Conservation (phyloP, 2,329 filamentous ascomycete genomes). For the Tolypocladium amazonense region DNA sequence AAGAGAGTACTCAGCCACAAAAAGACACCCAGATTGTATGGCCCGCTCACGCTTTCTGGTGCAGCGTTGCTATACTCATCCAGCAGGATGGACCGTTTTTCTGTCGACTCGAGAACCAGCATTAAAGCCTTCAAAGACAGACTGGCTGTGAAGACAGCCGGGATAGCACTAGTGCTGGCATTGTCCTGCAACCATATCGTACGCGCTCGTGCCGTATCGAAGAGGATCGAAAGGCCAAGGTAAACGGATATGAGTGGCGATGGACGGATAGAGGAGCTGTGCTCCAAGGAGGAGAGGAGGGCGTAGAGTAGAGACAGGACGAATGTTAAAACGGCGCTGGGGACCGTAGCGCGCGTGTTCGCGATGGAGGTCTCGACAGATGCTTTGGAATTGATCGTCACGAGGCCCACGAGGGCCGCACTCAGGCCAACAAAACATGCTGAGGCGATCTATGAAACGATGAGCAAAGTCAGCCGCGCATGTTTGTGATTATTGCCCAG, state of each 20-base stretch:
- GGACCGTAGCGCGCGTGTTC: neutral
- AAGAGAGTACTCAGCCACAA: slow-evolving; percentile 43
- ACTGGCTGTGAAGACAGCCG: slow-evolving; percentile 6
- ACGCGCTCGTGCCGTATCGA: slow-evolving; percentile 8
- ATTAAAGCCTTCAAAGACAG: slow-evolving; percentile 6
- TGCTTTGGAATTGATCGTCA: neutral
- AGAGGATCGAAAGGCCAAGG: slow-evolving; percentile 6
- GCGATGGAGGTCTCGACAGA: neutral
- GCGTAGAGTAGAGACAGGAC: neutral
- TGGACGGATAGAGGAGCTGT: slow-evolving; percentile 5
- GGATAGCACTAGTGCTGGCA: slow-evolving; percentile 4
- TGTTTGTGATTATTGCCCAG: neutral
- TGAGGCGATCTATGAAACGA: neutral
- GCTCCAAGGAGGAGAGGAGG: slow-evolving; percentile 2
- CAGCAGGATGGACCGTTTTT: slow-evolving; percentile 8
- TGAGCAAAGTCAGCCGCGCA: neutral
- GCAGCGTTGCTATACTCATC: neutral
- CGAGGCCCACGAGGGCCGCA: slow-evolving; percentile 2
- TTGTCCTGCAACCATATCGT: slow-evolving; percentile 8
- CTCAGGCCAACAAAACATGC: slow-evolving; percentile 2
- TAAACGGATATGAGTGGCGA: slow-evolving; percentile 8
- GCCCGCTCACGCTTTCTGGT: slow-evolving; percentile 16
- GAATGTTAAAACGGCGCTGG: slow-evolving; percentile 1
- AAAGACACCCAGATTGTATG: slow-evolving; percentile 37
- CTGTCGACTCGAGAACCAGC: slow-evolving; percentile 8